Base-by-base conservation (phyloP, 2,329 filamentous ascomycete genomes). In the Kalmusia sp. region DNA sequence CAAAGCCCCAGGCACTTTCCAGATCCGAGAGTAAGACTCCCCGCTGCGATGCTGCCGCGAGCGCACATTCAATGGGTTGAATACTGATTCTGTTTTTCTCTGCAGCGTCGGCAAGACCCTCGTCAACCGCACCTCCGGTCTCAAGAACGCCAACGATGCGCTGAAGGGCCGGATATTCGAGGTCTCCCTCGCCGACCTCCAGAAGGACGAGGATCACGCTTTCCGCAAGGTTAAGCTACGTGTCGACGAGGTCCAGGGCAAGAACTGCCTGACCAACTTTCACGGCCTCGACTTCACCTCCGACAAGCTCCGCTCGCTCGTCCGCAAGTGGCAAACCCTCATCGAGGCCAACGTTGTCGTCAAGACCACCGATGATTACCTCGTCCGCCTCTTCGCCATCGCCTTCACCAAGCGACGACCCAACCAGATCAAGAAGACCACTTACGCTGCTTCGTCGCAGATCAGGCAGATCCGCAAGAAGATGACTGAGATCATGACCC, bases 361-460 rank as follows among this genome's bases (percentile, higher is more conserved):
- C 86, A 98, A 98, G 91, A 98, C 95, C 74, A 98, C 95, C 79
- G 95, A 99, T 79, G 95, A 99, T 83, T 98, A 99, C 86, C 93
- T 98, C 79, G 87, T 99, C 82, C 92, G 95, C 75, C 89, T 99
- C 72, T 99, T 99, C 85, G 92, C 92, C 79, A 99, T 99, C 72
- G 95, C 91, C 72, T 99, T 99, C 87, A 99, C 95, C 82, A 98
- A 98, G 90, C 87, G 92, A 81, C 90, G 95, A 77, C 92, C 92
- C 73, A 99, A 98, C 87, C 95, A 99, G 87, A 93, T 99, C 86
- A 96, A 96, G 91, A 99, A 98, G 91, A 99, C 95, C 75, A 99
- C 95, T 78, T 99, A 99, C 78, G 95, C 95, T 70, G 89, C 89
- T 66, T 92, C 92, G 65, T 98, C 95, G 65, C 95, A 99, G 84